phyloP scores from a whole-genome alignment of 768 basidiomycete genomes.

The Pholiota conissans region DNA sequence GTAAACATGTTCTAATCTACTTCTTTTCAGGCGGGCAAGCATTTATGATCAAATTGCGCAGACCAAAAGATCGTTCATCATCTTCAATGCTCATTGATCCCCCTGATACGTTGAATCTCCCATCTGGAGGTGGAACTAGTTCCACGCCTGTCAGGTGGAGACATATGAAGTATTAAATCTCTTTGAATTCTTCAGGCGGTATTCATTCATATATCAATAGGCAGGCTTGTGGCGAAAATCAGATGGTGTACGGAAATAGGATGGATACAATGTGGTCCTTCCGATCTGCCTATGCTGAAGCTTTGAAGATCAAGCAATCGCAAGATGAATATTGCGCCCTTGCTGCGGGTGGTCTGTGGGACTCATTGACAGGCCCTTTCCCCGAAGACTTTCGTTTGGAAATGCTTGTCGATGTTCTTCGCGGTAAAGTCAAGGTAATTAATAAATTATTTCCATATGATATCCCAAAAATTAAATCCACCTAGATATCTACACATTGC shows the following conservation, averaged over 20 bases:
- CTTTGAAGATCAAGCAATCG: constrained; percentile 60
- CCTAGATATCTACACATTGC: constrained; percentile 63
- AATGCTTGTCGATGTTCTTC: constrained; percentile 76
- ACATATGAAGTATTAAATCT: constrained; percentile 65
- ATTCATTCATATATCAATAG: constrained; percentile 27
- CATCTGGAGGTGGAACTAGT: constrained; percentile 35
- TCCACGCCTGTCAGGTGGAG: constrained; percentile 62
- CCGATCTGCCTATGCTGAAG: constrained; percentile 78
- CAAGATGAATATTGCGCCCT: constrained; percentile 75
- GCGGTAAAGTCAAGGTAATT: constrained; percentile 80
- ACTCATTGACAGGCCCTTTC: constrained; percentile 43
- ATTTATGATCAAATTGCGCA: constrained; percentile 82
- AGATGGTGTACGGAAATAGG: constrained; percentile 50
- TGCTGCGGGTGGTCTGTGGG: constrained; percentile 51
- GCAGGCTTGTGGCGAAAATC: constrained; percentile 63
- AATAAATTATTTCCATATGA: background rate
- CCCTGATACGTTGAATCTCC: constrained; percentile 55
- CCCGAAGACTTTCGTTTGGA: constrained; percentile 79
- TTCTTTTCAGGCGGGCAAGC: constrained; percentile 83
- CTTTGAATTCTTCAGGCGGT: background rate
- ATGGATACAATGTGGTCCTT: constrained; percentile 83
- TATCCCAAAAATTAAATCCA: background rate
- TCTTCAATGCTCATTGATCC: constrained; percentile 86
- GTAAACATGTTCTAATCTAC: background rate
- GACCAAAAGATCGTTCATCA: constrained; percentile 72